These are phyloP conservation scores for Pholiota adiposa DNA, from an alignment of 1,284 basidiomycete genomes.

Conservation along the genomic window DNA sequence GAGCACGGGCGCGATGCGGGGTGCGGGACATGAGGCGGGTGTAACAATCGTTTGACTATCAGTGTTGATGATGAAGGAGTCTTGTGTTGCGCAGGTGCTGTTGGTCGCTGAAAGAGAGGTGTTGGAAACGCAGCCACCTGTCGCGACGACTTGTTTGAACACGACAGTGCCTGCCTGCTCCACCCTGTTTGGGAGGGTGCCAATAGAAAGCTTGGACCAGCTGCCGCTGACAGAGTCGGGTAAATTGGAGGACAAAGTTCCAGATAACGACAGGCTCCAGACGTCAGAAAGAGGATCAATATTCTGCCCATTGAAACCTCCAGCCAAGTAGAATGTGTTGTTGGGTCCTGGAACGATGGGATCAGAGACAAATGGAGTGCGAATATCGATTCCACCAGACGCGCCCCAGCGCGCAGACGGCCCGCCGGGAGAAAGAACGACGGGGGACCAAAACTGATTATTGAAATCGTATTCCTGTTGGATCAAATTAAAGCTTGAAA, in stretches of 20 bases:
- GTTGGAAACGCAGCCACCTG: conserved; percentile 61
- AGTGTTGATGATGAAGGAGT: conserved; percentile 58
- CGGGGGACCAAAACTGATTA: conserved; percentile 73
- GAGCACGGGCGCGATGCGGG: conserved; percentile 63
- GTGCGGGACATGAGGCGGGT: conserved; percentile 65
- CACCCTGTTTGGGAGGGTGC: conserved; percentile 41
- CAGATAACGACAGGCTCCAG: conserved; percentile 70
- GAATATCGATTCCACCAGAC: conserved; percentile 70
- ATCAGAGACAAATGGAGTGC: conserved; percentile 46
- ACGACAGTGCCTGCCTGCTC: conserved; percentile 63
- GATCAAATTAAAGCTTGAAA: background rate
- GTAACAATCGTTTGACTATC: conserved; percentile 38
- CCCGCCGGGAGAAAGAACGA: conserved; percentile 51
- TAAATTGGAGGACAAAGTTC: conserved; percentile 70
- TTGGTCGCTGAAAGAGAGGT: conserved; percentile 37
- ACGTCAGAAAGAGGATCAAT: conserved; percentile 59
- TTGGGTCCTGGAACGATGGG: conserved; percentile 52
- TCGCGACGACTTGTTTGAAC: conserved; percentile 51
- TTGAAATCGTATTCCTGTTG: conserved; percentile 73
- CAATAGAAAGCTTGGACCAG: conserved; percentile 56
- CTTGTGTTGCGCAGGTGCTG: conserved; percentile 57
- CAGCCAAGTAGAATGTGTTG: conserved; percentile 71
- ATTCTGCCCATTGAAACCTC: conserved; percentile 58
- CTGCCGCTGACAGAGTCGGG: conserved; percentile 52
- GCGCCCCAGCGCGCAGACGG: conserved; percentile 71